Evolutionary conservation across 1,139 yeast genomes (phyloP).

Genomic region (Saccharomyces pastorianus): DNA sequence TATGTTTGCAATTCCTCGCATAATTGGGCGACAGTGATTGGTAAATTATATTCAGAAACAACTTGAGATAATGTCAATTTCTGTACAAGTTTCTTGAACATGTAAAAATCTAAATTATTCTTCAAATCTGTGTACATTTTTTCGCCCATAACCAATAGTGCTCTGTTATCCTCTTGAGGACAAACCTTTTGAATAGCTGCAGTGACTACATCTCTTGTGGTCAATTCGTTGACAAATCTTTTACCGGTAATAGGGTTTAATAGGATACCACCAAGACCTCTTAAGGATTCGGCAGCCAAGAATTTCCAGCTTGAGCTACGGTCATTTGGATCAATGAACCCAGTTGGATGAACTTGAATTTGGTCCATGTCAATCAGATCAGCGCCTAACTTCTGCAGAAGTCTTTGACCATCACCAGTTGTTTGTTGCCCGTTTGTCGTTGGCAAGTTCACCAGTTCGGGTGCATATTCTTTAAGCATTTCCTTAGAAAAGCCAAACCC

Average conservation of each 20-base stretch:
- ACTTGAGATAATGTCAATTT: constrained; percentile 44
- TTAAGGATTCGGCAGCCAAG: constrained; percentile 68
- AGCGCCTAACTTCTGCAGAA: constrained; percentile 52
- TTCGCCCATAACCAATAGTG: constrained; percentile 34
- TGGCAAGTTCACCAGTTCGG: constrained; percentile 54
- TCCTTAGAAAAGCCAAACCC: constrained; percentile 45
- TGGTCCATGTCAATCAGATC: constrained; percentile 64
- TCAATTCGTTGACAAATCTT: constrained; percentile 65
- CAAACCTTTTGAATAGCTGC: constrained; percentile 35
- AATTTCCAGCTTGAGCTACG: constrained; percentile 48
- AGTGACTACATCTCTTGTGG: constrained; percentile 62
- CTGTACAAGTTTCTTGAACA: constrained; percentile 56
- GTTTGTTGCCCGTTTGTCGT: constrained; percentile 72
- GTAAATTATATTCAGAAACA: constrained; percentile 33
- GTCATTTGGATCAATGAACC: constrained; percentile 60
- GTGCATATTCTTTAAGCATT: constrained; percentile 54
- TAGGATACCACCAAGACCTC: constrained; percentile 72
- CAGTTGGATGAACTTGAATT: constrained; percentile 79
- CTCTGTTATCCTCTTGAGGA: constrained; percentile 35
- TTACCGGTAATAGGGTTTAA: constrained; percentile 49
- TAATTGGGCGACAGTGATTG: constrained; percentile 35
- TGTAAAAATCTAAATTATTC: constrained; percentile 55
- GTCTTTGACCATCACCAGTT: constrained; percentile 67
- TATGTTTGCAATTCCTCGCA: constrained; percentile 41
- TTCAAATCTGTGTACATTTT: constrained; percentile 33